Evolutionary conservation across 495 filamentous ascomycete genomes (phyloP).

Genomic region (Penicillium canescens): DNA sequence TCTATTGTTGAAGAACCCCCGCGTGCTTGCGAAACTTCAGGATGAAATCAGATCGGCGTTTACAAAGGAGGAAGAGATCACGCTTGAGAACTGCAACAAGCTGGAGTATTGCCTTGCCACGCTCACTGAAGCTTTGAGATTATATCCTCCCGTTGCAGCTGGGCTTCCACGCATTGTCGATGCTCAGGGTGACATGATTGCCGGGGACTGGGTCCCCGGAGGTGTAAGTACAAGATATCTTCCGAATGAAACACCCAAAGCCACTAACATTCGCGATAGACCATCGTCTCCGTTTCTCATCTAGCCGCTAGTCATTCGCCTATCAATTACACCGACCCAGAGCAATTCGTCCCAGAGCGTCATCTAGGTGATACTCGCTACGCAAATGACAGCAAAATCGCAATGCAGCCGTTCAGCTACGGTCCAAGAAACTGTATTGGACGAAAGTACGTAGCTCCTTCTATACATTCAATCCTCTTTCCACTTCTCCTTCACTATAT

Average conservation of each 20-base stretch:
- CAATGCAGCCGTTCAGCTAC: constrained; percentile 55
- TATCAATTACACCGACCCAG: constrained; percentile 44
- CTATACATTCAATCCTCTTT: too few species aligned
- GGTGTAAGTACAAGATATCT: constrained; percentile 15
- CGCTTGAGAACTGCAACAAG: constrained; percentile 38
- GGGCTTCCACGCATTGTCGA: constrained; percentile 46
- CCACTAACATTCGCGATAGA: constrained; percentile 30
- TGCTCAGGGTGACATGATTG: constrained; percentile 45
- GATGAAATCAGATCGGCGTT: constrained; percentile 53
- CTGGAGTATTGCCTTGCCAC: constrained; percentile 57
- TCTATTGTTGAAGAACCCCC: constrained; percentile 48
- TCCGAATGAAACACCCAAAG: neutral
- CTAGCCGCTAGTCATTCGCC: constrained; percentile 43
- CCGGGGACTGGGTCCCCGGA: constrained; percentile 42
- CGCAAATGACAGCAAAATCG: constrained; percentile 40
- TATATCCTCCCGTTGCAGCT: constrained; percentile 55
- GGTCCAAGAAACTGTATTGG: constrained; percentile 65
- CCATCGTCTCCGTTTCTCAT: constrained; percentile 45
- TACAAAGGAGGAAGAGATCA: constrained; percentile 51
- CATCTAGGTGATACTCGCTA: constrained; percentile 40
- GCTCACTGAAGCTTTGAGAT: constrained; percentile 56
- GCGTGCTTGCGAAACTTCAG: constrained; percentile 41
- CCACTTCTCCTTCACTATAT: too few species aligned
- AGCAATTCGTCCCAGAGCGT: constrained; percentile 53
- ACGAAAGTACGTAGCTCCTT: constrained; percentile 41